Base-by-base conservation (phyloP, 2,329 filamentous ascomycete genomes). In the Coniochaeta pulveracea region DNA sequence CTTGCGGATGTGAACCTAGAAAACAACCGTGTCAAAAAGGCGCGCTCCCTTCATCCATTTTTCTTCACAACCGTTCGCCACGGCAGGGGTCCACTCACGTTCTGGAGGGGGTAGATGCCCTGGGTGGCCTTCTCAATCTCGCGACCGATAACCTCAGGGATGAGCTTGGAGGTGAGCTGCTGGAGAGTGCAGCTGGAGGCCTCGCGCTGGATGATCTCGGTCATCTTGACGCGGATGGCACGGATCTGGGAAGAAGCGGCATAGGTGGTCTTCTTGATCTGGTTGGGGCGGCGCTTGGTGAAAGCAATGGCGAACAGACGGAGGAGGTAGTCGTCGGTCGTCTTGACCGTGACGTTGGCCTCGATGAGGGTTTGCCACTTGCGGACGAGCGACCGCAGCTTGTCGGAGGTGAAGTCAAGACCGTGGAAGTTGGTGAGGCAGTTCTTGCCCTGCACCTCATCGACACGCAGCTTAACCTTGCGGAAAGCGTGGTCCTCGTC, bases 241-340 rank as follows among this genome's bases (percentile, higher is more conserved):
- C 89, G 83, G 66, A 96, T 96, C 72, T 98, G 91, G 47, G 91
- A 96, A 47, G 85, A 86, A 47, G 81, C 81, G 51, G 91, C 91
- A 61, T 98, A 98, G 61, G 91, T 98, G 56, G 91, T 98, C 84
- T 96, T 98, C 84, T 94, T 94, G 76, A 98, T 89, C 77, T 98
- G 91, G 76, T 96, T 98, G 54, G 85, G 86, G 59, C 91, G 82
- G 66, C 86, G 78, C 83, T 96, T 96, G 68, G 91, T 98, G 77
- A 98, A 98, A 54, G 85, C 91, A 53, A 98, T 98, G 63, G 85
- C 85, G 73, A 98, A 98, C 53, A 98, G 80, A 57, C 91, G 85
- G 69, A 98, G 78, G 62, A 96, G 88, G 76, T 98, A 96, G 70
- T 98, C 91, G 62, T 98, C 91, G 62, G 91, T 96, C 55, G 91